A percentile compares a stretch with the other conserved stretches of the same genome.
Conservation (phyloP, 176 grass and related monocot species). For the Triticum timopheevii region DNA sequence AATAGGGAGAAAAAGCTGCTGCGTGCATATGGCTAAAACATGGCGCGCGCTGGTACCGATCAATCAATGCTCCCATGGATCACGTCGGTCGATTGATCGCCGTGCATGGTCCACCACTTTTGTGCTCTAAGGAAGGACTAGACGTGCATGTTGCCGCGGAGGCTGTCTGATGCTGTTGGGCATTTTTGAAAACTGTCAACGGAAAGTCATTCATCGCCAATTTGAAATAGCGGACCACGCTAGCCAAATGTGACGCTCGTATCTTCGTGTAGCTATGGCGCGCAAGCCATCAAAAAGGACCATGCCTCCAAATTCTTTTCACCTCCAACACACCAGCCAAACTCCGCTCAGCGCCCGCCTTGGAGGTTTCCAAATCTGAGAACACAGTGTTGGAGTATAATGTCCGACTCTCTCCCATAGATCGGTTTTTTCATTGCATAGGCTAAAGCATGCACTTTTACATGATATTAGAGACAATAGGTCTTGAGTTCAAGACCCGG, state of each 20-base stretch:
- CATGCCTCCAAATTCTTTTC: no score
- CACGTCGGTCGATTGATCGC: neutral
- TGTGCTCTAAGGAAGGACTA: neutral
- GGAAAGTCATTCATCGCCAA: neutral
- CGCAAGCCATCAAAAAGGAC: no score
- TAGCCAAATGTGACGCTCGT: neutral
- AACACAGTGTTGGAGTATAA: no score
- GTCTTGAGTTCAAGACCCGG: no score
- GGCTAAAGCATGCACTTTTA: no score
- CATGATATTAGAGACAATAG: no score
- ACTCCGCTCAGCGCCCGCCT: no score
- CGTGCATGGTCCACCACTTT: neutral
- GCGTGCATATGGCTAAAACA: neutral
- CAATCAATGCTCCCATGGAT: neutral
- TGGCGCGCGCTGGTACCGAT: neutral
- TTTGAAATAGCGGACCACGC: neutral
- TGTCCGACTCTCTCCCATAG: no score
- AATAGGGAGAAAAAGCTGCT: neutral
- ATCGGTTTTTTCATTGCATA: no score
- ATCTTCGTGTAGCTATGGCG: neutral
- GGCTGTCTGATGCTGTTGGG: neutral
- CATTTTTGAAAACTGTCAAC: neutral
- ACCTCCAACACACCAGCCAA: no score
- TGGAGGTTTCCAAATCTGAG: no score
- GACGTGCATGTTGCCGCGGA: neutral